Evolutionary conservation across 768 basidiomycete species (phyloP), one percentile per base, ranked within the genome.

Genomic region (Lactifluus hygrophoroides): DNA sequence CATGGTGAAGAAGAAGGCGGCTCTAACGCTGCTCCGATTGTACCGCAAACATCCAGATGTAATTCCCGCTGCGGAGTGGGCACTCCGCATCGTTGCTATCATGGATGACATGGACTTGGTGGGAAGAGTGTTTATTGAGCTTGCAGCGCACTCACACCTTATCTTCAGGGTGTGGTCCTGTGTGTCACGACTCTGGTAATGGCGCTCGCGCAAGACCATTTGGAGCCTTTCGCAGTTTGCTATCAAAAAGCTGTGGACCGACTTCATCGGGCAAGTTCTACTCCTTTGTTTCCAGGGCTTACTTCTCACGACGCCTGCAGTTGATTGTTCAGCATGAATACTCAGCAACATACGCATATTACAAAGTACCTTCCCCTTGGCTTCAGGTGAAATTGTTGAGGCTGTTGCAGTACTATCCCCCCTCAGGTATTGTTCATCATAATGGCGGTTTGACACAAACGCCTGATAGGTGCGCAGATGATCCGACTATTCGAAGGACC

Each of bases 1-100:
- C 47, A 97, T 99, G 66, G 96, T 98, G 54, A 94, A 94, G 77
- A 99, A 99, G 76, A 99, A 99, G 71, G 95, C 96, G 2, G 96
- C 96, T 1, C 73, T 99, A 57, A 98, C 96, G 0, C 72, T 98
- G 28, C 78, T 99, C 28, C 80, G 96, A 51, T 74, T 99, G 37
- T 98, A 98, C 67, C 85, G 96, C 56, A 99, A 99, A 70, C 93
- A 96, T 68, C 91, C 94, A 3, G 88, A 90, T 59, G 92, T 96
- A 50, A 85, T 99, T 57, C 91, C 92, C 28, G 90, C 90, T 0
- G 83, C 81, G 17, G 96, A 98, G 69, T 99, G 96, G 96, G 96
- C 93, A 0, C 75, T 95, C 56, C 84, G 96, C 43, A 90, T 99
- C 56, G 84, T 98, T 2, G 86, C 93, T 13, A 83, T 98, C 67